Evolutionary conservation across 2,329 filamentous ascomycete genomes (phyloP), one percentile per base, ranked within the genome.

Genomic region (Aspergillus neoniger): DNA sequence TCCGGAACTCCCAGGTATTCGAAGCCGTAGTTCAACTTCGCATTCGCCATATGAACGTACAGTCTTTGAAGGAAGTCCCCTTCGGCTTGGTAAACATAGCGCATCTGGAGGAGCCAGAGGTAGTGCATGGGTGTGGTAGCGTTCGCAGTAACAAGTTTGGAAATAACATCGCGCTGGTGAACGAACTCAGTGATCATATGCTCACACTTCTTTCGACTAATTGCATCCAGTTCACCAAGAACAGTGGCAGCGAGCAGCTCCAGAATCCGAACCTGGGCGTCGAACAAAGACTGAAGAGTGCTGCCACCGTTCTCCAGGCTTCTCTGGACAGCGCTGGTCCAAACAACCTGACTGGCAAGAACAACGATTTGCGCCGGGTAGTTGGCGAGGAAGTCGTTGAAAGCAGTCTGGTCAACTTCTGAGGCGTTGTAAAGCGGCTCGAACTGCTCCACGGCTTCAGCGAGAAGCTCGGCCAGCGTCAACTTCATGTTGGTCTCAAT

Each of bases 141-240:
- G 59, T 89, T 89, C 49, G 86, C 82, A 49, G 89, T 85, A 51
- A 93, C 85, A 25, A 99, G 86, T 76, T 91, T 96, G 72, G 94
- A 90, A 65, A 98, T 95, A 17, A 90, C 86, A 76, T 99, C 95
- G 63, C 95, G 90, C 77, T 99, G 96, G 74, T 99, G 95, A 14
- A 99, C 95, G 73, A 95, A 98, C 75, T 99, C 96, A 0, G 96
- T 99, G 72, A 99, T 99, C 66, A 99, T 85, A 77, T 97, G 94
- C 76, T 99, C 95, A 77, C 94, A 99, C 81, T 96, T 97, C 83
- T 96, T 96, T 64, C 95, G 86, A 72, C 91, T 87, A 53, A 97
- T 90, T 6, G 91, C 82, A 66, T 93, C 90, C 21, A 99, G 85
- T 70, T 99, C 93, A 41, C 91, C 91, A 15, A 99, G 83, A 12